Percentiles rank a stretch among this genome's conserved stretches.
Conservation (phyloP, 345 rosid genomes). For the Cardamine chenopodiifolia region DNA sequence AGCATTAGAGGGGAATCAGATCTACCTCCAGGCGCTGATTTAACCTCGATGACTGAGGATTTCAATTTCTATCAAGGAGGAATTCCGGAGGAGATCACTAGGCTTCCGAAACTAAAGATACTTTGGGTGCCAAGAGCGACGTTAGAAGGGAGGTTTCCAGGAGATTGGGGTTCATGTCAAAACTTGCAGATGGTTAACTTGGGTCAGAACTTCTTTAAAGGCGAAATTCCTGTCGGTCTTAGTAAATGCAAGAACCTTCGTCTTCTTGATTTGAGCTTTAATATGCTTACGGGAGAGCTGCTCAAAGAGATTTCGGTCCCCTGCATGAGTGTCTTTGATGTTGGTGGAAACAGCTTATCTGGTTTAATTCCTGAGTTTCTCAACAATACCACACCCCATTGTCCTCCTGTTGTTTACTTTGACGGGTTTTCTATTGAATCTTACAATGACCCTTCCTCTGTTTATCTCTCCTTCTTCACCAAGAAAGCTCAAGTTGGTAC, state of each 20-base stretch:
- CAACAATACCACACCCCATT: slow-evolving; percentile 38
- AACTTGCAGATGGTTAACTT: slow-evolving; percentile 79
- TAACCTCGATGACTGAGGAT: slow-evolving; percentile 56
- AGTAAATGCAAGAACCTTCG: slow-evolving; percentile 64
- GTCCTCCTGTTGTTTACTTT: slow-evolving; percentile 51
- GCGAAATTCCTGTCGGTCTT: slow-evolving; percentile 57
- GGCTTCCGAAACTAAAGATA: slow-evolving; percentile 69
- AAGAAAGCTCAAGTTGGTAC: slow-evolving; percentile 50
- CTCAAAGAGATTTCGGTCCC: slow-evolving; percentile 61
- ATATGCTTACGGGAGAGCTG: slow-evolving; percentile 67
- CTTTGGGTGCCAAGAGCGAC: slow-evolving; percentile 90
- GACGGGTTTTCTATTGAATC: slow-evolving; percentile 39
- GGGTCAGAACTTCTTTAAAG: slow-evolving; percentile 70
- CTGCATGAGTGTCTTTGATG: slow-evolving; percentile 82
- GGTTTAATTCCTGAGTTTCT: slow-evolving; percentile 73
- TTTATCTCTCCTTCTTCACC: slow-evolving; percentile 60
- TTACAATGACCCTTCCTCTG: slow-evolving; percentile 47
- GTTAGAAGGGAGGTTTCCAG: slow-evolving; percentile 62
- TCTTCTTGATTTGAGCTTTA: slow-evolving; percentile 72
- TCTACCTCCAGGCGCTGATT: slow-evolving; percentile 42
- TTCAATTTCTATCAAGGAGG: slow-evolving; percentile 80
- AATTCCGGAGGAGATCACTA: slow-evolving; percentile 59
- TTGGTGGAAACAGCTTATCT: slow-evolving; percentile 63
- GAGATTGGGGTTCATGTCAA: slow-evolving; percentile 74
- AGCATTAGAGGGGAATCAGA: slow-evolving; percentile 44